A percentile compares a stretch with the other conserved stretches of the same genome.
Evolutionary conservation across 2,329 filamentous ascomycete genomes (phyloP).

Genomic region (Blastomyces emzantsi): DNA sequence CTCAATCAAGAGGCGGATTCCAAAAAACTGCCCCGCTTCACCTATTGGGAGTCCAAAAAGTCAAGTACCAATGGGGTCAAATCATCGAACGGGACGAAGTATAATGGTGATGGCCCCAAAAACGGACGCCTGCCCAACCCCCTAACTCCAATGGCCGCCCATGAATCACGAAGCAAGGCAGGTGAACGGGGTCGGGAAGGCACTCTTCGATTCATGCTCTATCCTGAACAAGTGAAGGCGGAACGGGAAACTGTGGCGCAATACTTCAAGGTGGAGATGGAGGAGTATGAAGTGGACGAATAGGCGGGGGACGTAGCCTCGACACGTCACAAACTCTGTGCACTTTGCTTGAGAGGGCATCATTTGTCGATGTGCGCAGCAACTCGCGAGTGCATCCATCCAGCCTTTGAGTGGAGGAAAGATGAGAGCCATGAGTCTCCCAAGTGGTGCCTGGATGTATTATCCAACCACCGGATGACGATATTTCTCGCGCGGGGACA

Average conservation of each 20-base stretch:
- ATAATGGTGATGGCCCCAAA: slow-evolving; percentile 19
- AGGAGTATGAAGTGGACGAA: slow-evolving; percentile 47
- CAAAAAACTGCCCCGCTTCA: slow-evolving; percentile 53
- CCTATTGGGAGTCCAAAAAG: slow-evolving; percentile 40
- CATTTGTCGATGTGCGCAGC: neutral
- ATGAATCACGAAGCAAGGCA: slow-evolving; percentile 35
- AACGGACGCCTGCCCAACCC: slow-evolving; percentile 24
- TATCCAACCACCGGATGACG: neutral
- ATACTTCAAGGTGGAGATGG: slow-evolving; percentile 67
- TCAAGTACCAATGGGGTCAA: slow-evolving; percentile 14
- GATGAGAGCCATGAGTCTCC: neutral
- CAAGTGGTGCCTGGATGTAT: neutral
- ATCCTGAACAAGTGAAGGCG: slow-evolving; percentile 61
- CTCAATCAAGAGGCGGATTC: slow-evolving; percentile 73
- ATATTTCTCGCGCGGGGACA: neutral
- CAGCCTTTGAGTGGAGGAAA: neutral
- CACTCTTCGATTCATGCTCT: slow-evolving; percentile 83
- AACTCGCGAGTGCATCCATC: neutral
- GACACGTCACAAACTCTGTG: neutral
- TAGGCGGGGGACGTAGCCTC: slow-evolving; percentile 12
- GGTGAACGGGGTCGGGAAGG: slow-evolving; percentile 50
- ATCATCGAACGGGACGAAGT: slow-evolving; percentile 18
- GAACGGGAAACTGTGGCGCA: slow-evolving; percentile 60
- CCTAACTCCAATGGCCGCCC: slow-evolving; percentile 40
- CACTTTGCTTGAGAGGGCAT: neutral